Conservation (phyloP, 2,329 filamentous ascomycete genomes). For the Claviceps sorghi region DNA sequence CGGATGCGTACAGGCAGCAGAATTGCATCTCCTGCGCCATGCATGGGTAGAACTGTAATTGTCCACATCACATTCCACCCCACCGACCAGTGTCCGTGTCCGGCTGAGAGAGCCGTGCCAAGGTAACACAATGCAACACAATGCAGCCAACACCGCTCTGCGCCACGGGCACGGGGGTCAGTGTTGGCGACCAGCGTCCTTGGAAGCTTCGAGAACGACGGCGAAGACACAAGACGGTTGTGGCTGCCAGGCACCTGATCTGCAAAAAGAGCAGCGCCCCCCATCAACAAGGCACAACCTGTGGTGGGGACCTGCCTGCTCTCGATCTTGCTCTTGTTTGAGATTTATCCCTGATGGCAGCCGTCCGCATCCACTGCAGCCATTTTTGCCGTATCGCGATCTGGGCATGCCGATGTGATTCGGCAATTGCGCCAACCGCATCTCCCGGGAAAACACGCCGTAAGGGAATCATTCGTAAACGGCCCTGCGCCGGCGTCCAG, state of each 20-base stretch:
- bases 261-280: not conserved
- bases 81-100: not conserved
- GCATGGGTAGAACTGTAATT: conserved; percentile 10
- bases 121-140: not conserved
- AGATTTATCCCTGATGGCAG: not conserved
- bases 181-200: not conserved
- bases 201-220: not conserved
- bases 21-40: conserved; percentile 14
- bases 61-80: not conserved
- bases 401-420: not conserved
- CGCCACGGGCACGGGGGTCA: not conserved
- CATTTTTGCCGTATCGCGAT: not conserved
- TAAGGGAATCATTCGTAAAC: not conserved
- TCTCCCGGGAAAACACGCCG: not conserved
- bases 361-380: not conserved
- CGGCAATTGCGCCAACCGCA: not conserved
- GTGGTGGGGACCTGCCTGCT: not conserved
- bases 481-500: not conserved
- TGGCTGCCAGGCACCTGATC: not conserved
- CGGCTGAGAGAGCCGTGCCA: not conserved
- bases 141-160: not conserved
- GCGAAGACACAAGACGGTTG: not conserved
- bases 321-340: not conserved
- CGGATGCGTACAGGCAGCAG: conserved; percentile 16
- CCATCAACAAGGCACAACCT: not conserved